These are phyloP conservation scores for Trametes hirsuta DNA, from an alignment of 1,284 basidiomycete genomes.

Conservation along the genomic window DNA sequence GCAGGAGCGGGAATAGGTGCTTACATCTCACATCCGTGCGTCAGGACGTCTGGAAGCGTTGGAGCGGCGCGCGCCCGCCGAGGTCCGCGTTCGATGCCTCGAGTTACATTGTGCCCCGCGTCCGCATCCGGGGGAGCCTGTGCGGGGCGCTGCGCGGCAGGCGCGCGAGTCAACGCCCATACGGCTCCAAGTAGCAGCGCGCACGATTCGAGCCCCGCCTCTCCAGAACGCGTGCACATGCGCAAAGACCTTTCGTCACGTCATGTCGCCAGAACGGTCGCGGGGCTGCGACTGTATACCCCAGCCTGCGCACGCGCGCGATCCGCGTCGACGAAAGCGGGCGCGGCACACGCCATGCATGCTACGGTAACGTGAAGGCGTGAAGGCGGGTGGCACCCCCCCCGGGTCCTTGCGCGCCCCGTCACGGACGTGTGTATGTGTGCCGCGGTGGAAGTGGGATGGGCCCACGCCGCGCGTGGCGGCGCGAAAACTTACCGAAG, in stretches of 20 bases:
- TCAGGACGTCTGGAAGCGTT: no score
- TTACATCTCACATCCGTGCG: no score
- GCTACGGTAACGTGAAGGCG: neutral
- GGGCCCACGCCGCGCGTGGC: constrained; percentile 2
- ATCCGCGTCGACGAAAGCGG: constrained; percentile 16
- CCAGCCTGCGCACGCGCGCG: neutral
- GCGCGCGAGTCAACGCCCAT: constrained; percentile 3
- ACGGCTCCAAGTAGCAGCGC: constrained; percentile 1
- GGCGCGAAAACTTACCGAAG: constrained; percentile 9
- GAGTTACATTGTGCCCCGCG: no score
- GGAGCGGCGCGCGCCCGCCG: no score
- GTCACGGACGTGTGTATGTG: neutral
- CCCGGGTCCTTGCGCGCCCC: neutral
- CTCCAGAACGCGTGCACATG: neutral
- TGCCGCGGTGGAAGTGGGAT: neutral
- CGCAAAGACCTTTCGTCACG: constrained; percentile 1
- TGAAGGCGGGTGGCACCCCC: constrained; percentile 5
- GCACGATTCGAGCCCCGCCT: neutral
- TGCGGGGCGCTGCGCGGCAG: constrained; percentile 2
- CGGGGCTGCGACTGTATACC: no score
- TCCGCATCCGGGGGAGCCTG: neutral
- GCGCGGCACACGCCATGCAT: neutral
- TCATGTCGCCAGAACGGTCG: no score
- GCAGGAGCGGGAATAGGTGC: neutral
- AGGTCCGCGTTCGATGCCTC: no score